Percentiles rank a stretch among this genome's conserved stretches.
These are phyloP conservation scores for Anthoceros angustus DNA, from an alignment of 225 moss, liverwort and hornwort species.

Conservation along the genomic window DNA sequence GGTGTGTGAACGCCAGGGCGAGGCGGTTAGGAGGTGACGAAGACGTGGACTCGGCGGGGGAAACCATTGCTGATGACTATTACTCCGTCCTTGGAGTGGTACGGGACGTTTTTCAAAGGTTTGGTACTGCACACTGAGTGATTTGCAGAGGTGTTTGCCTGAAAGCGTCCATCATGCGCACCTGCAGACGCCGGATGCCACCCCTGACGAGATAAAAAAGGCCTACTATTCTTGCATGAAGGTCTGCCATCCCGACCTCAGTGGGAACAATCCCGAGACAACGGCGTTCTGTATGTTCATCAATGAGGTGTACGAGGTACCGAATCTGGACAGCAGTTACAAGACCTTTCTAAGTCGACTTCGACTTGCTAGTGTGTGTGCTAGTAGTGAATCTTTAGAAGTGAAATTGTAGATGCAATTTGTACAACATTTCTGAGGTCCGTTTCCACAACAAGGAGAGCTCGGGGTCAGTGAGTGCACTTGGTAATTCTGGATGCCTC, in stretches of 20 bases:
- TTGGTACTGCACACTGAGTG: no score
- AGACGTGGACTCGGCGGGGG: slow-evolving; percentile 33
- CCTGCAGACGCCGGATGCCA: slow-evolving; percentile 79
- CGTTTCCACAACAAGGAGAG: background rate
- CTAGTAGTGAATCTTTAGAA: background rate
- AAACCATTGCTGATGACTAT: slow-evolving; percentile 56
- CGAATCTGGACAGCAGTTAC: background rate
- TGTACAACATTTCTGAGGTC: background rate
- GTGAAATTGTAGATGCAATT: background rate
- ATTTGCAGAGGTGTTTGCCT: background rate
- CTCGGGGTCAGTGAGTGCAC: background rate
- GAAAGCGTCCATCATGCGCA: background rate
- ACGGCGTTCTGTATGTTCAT: slow-evolving; percentile 86
- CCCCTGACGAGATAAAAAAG: slow-evolving; percentile 85
- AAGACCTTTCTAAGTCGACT: no score
- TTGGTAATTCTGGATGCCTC: background rate
- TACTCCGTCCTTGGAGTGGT: slow-evolving; percentile 97
- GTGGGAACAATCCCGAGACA: slow-evolving; percentile 40
- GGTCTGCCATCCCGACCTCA: slow-evolving; percentile 83
- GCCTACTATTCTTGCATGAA: slow-evolving; percentile 97
- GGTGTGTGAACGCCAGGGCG: slow-evolving; percentile 26
- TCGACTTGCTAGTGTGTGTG: background rate
- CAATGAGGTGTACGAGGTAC: slow-evolving; percentile 90
- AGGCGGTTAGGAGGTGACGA: slow-evolving; percentile 49
- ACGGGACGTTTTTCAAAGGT: background rate